Percentiles rank a stretch among this genome's conserved stretches.
Evolutionary conservation across 306 rosid species (phyloP).

Genomic region (Prunus persica): Prunus_persica_NCBIv2 NC_034011.1:25989001-25989500

Average conservation of each 20-base stretch:
- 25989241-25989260: slow-evolving; percentile 95
- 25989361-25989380: neutral
- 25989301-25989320: slow-evolving; percentile 17
- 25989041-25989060: slow-evolving; percentile 94
- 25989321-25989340: neutral
- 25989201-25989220: slow-evolving; percentile 10
- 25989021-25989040: slow-evolving; percentile 79
- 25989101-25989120: slow-evolving; percentile 88
- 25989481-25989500: slow-evolving; percentile 99
- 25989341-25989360: neutral
- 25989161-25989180: slow-evolving; percentile 6
- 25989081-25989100: slow-evolving; percentile 95
- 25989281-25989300: slow-evolving; percentile 69
- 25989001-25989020: slow-evolving; percentile 80
- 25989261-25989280: slow-evolving; percentile 93
- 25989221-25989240: slow-evolving; percentile 49
- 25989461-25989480: slow-evolving; percentile 96
- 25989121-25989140: slow-evolving; percentile 57
- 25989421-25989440: slow-evolving; percentile 47
- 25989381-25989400: slow-evolving; percentile 1
- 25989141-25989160: slow-evolving; percentile 23
- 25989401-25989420: slow-evolving; percentile 7
- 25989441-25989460: slow-evolving; percentile 97
- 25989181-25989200: slow-evolving; percentile 15
- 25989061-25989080: slow-evolving; percentile 82